Evolutionary conservation across 805 yeast species (phyloP).

Genomic region (Henningerozyma blattae): DNA sequence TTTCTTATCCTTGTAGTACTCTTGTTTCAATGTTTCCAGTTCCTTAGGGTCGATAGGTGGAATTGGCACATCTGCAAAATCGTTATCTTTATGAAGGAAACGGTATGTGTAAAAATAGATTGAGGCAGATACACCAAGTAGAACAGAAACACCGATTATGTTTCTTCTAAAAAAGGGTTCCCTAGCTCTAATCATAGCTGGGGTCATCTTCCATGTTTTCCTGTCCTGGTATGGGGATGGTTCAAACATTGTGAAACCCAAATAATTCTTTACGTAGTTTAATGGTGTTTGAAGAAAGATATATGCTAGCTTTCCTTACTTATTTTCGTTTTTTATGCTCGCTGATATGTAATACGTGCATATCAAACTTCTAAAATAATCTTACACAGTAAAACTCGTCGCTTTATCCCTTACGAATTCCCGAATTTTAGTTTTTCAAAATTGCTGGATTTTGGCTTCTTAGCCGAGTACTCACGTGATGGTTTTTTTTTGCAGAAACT

Average conservation of each 20-base stretch:
- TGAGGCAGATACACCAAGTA: constrained; percentile 55
- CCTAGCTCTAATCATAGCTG: constrained; percentile 86
- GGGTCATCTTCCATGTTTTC: constrained; percentile 75
- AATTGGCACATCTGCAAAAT: constrained; percentile 82
- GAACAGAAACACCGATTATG: constrained; percentile 44
- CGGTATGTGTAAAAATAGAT: constrained; percentile 56
- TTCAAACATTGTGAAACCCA: constrained; percentile 21
- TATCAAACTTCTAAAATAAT: no score
- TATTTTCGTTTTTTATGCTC: no score
- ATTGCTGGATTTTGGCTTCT: no score
- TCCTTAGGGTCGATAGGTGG: constrained; percentile 83
- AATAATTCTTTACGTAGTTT: no score
- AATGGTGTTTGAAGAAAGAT: no score
- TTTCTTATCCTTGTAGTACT: constrained; percentile 35
- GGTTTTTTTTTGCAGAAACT: no score
- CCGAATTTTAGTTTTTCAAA: no score
- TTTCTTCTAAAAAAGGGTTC: constrained; percentile 76
- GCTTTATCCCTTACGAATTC: no score
- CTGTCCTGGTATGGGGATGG: constrained; percentile 47
- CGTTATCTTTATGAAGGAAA: constrained; percentile 54
- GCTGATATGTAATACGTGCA: no score
- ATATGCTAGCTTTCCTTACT: no score
- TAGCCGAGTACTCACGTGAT: no score
- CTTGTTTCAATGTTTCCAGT: constrained; percentile 56
- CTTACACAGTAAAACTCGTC: no score